Evolutionary conservation across 768 basidiomycete species (phyloP).

Genomic region (Tulasnella sp.): DNA sequence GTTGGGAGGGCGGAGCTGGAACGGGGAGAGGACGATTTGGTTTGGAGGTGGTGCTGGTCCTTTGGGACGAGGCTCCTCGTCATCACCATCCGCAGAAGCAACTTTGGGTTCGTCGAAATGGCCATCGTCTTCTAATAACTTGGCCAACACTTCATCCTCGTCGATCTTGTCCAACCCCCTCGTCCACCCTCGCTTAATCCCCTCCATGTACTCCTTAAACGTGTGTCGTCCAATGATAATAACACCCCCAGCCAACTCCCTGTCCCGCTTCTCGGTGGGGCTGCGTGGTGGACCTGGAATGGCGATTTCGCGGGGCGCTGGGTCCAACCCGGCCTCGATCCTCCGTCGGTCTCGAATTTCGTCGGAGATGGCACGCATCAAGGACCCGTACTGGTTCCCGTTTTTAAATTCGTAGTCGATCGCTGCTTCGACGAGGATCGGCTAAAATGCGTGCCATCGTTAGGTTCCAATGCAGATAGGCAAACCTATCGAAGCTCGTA

Average conservation of each 20-base stretch:
- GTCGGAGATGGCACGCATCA: conserved; percentile 70
- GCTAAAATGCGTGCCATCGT: conserved; percentile 52
- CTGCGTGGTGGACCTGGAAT: conserved; percentile 45
- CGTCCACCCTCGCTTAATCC: conserved; percentile 80
- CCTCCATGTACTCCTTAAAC: conserved; percentile 92
- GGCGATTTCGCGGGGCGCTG: conserved; percentile 41
- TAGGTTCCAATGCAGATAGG: no score
- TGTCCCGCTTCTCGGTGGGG: conserved; percentile 49
- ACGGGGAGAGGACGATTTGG: conserved; percentile 29
- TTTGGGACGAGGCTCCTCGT: conserved; percentile 44
- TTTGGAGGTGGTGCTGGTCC: background rate
- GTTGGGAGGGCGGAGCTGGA: conserved; percentile 30
- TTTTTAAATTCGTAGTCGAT: conserved; percentile 83
- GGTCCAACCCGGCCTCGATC: conserved; percentile 59
- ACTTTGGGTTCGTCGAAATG: conserved; percentile 65
- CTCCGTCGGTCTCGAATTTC: conserved; percentile 69
- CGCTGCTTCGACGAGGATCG: conserved; percentile 88
- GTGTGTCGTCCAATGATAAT: conserved; percentile 84
- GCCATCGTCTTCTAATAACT: conserved; percentile 63
- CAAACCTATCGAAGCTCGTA: conserved; percentile 41
- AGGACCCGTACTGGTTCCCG: conserved; percentile 80
- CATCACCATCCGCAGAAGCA: conserved; percentile 32
- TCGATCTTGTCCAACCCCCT: conserved; percentile 64
- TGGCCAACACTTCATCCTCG: conserved; percentile 64
- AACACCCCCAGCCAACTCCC: conserved; percentile 75